A percentile compares a stretch with the other conserved stretches of the same genome.
Evolutionary conservation across 2,329 filamentous ascomycete species (phyloP).

Genomic region (Calonectria leucothoes): DNA sequence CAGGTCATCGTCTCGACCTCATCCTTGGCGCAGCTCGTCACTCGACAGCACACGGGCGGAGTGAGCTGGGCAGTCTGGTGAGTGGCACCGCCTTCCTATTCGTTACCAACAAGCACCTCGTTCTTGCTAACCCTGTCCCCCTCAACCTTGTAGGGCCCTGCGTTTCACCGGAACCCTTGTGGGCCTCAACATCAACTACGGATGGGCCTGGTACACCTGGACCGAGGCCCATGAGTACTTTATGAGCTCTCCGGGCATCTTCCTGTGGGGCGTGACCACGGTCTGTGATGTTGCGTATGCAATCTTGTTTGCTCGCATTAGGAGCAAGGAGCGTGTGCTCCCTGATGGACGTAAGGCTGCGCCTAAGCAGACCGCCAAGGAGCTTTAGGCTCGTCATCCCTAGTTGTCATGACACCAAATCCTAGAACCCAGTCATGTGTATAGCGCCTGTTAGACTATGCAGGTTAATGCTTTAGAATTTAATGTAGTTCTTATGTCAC

Average conservation of each 20-base stretch:
- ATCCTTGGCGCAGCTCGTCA: constrained; percentile 9
- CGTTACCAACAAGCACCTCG: neutral
- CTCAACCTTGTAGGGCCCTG: neutral
- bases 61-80: constrained; percentile 15
- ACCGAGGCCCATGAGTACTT: constrained; percentile 18
- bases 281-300: constrained; percentile 10
- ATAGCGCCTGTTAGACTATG: neutral
- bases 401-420: neutral
- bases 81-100: neutral
- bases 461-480: neutral
- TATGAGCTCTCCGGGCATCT: constrained; percentile 10
- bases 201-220: constrained; percentile 23
- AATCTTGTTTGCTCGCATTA: constrained; percentile 10
- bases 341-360: constrained; percentile 11
- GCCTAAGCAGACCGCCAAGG: neutral
- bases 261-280: constrained; percentile 18
- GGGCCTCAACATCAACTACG: constrained; percentile 19
- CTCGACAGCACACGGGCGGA: constrained; percentile 18
- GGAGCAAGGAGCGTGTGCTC: constrained; percentile 10
- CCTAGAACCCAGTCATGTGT: neutral
- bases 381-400: neutral
- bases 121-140: neutral
- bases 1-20: constrained; percentile 18
- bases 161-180: constrained; percentile 15
- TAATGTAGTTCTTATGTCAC: neutral